Conservation (phyloP, 2,329 filamentous ascomycete species). For the Elsinoe necatrix region DNA sequence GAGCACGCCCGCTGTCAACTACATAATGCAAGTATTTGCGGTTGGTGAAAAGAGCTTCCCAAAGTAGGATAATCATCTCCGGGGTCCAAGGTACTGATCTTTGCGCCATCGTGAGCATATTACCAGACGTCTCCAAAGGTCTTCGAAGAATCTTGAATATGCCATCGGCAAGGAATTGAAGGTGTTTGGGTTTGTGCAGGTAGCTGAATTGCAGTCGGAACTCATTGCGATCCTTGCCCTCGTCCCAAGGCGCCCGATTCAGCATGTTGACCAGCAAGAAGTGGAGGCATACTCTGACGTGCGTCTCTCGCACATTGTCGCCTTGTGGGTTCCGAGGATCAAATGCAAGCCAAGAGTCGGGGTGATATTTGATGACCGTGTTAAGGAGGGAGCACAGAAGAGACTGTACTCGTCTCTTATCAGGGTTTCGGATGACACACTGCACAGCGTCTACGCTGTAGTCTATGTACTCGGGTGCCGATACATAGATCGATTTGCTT, state of each 20-base stretch:
- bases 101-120: constrained; percentile 43
- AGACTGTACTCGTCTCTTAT: constrained; percentile 18
- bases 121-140: constrained; percentile 73
- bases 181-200: constrained; percentile 87
- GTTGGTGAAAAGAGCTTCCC: constrained; percentile 96
- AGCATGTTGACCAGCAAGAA: constrained; percentile 76
- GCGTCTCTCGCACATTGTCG: constrained; percentile 19
- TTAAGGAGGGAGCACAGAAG: constrained; percentile 80
- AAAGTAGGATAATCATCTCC: constrained; percentile 94
- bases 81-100: constrained; percentile 77
- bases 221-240: constrained; percentile 66
- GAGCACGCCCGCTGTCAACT: constrained; percentile 85
- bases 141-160: constrained; percentile 90
- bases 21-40: constrained; percentile 95
- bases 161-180: constrained; percentile 92
- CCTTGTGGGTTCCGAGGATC: constrained; percentile 17
- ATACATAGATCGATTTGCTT: constrained; percentile 90
- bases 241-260: constrained; percentile 77
- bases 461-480: constrained; percentile 48
- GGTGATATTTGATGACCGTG: constrained; percentile 95
- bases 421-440: constrained; percentile 17
- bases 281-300: constrained; percentile 54
- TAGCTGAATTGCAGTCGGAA: constrained; percentile 89
- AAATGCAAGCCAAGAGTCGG: constrained; percentile 64
- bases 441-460: constrained; percentile 16